Evolutionary conservation across 2,329 filamentous ascomycete genomes (phyloP), one percentile per base, ranked within the genome.

Genomic region (Aspergillus viridinutans): DNA sequence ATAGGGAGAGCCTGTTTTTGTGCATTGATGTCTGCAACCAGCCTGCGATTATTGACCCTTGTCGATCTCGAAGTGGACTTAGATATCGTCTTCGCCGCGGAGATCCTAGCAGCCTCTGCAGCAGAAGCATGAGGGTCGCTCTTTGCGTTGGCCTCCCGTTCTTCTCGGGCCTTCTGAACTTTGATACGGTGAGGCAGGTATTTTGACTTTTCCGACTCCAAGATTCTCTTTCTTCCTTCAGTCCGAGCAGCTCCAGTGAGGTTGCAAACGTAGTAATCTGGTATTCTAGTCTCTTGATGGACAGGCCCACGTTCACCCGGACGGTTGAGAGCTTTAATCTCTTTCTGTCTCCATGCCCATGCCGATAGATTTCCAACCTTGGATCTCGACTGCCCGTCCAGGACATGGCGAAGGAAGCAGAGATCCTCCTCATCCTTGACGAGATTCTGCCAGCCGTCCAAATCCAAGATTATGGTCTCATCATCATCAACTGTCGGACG

Each of bases 131-230:
- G 83, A 5, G 83, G 77, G 62, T 90, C 87, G 66, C 85, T 89
- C 60, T 79, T 77, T 10, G 78, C 85, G 77, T 82, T 89, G 69
- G 74, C 86, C 73, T 97, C 89, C n/a, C 92, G 89, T 73, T 94
- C 92, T 73, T 97, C 92, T 52, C 92, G 86, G 25, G 89, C 90
- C 76, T 89, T 94, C 73, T 94, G 90, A 21, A 99, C 91, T 70
- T 95, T 96, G 77, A 99, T 94, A 63, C 96, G 92, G 79, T 99
- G 94, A 43, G 94, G 94, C 7, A 99, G 83, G 71, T 99, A 99
- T 71, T 97, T 96, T 28, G 92, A 96, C 79, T 99, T 99, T 73
- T 99, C 94, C 0, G 91, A 90, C 72, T 99, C 95, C 60, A 96
- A 83, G 56, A 99, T 97, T 80, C 93, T 96, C 79, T 95, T 93